phyloP scores from a whole-genome alignment of 2,329 filamentous ascomycete species.

The Colletotrichum simmondsii region DNA sequence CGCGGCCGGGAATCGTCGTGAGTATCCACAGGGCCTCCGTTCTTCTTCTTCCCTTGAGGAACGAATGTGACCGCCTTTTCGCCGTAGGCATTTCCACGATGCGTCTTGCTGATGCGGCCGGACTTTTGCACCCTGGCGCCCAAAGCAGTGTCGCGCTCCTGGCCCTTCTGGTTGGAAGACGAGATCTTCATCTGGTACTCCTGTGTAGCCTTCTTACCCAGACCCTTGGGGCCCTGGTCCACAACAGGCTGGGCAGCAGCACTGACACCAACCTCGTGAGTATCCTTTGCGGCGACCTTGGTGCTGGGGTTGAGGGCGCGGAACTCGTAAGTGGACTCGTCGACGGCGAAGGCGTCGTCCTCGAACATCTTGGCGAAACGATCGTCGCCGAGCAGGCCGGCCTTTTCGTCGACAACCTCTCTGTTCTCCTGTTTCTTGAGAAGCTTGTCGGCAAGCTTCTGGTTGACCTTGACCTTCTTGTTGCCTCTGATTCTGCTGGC shows the following conservation, averaged over 20 bases:
- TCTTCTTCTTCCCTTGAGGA: slow-evolving; percentile 66
- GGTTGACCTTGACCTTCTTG: slow-evolving; percentile 98
- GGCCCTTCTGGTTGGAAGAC: slow-evolving; percentile 72
- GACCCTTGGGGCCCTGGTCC: slow-evolving; percentile 18
- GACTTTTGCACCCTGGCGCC: slow-evolving; percentile 66
- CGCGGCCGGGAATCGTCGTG: slow-evolving; percentile 24
- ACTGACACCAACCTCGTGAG: slow-evolving; percentile 32
- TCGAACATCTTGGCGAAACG: slow-evolving; percentile 93
- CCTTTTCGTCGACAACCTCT: slow-evolving; percentile 66
- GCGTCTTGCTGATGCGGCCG: slow-evolving; percentile 56
- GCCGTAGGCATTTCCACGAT: slow-evolving; percentile 63
- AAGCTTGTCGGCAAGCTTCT: slow-evolving; percentile 80
- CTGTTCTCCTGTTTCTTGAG: slow-evolving; percentile 73
- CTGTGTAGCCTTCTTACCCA: slow-evolving; percentile 26
- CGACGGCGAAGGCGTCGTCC: slow-evolving; percentile 91
- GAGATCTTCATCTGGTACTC: slow-evolving; percentile 70
- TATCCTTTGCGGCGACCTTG: slow-evolving; percentile 34
- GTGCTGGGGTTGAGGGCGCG: slow-evolving; percentile 90
- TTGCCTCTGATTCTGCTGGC: slow-evolving; percentile 92
- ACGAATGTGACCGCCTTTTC: slow-evolving; percentile 80
- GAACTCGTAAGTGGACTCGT: slow-evolving; percentile 91
- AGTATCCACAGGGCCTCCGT: neutral
- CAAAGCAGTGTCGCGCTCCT: slow-evolving; percentile 65
- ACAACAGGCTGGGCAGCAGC: slow-evolving; percentile 17
- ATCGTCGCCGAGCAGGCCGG: slow-evolving; percentile 80